These are phyloP conservation scores for Hypoxylon sp. DNA, from an alignment of 2,329 filamentous ascomycete species.

Conservation along the genomic window DNA sequence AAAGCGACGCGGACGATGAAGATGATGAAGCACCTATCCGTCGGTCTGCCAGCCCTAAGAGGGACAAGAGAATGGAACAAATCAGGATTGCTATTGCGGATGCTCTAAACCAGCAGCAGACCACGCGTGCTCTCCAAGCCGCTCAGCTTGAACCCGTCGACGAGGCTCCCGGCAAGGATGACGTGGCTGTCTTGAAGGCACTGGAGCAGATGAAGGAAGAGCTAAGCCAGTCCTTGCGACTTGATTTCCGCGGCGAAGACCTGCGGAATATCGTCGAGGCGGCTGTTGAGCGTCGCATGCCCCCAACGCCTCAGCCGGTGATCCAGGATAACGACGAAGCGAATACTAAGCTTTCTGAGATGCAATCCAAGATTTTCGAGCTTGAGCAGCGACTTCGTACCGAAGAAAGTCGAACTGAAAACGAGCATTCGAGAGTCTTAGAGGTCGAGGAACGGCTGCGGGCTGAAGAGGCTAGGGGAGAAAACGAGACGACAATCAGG, in stretches of 20 bases:
- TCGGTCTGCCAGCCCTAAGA: slow-evolving; percentile 78
- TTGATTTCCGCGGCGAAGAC: slow-evolving; percentile 59
- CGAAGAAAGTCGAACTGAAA: slow-evolving; percentile 40
- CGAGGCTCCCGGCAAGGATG: slow-evolving; percentile 47
- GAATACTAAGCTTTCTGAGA: slow-evolving; percentile 62
- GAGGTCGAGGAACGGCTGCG: slow-evolving; percentile 66
- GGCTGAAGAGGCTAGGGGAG: slow-evolving; percentile 56
- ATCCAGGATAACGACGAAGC: slow-evolving; percentile 59
- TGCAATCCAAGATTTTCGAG: slow-evolving; percentile 63
- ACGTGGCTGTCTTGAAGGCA: slow-evolving; percentile 68
- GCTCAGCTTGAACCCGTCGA: slow-evolving; percentile 40
- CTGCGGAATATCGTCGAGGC: slow-evolving; percentile 70
- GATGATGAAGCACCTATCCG: slow-evolving; percentile 74
- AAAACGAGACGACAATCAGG: slow-evolving; percentile 58
- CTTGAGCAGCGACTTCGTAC: slow-evolving; percentile 42
- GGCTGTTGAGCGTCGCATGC: slow-evolving; percentile 65
- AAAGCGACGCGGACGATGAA: slow-evolving; percentile 95
- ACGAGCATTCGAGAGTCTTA: slow-evolving; percentile 55
- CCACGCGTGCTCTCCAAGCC: slow-evolving; percentile 47
- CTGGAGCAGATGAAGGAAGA: slow-evolving; percentile 69
- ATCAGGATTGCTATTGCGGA: slow-evolving; percentile 78
- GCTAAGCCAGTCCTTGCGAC: slow-evolving; percentile 53
- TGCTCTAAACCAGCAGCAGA: slow-evolving; percentile 69
- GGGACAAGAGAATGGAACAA: slow-evolving; percentile 82
- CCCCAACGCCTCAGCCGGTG: slow-evolving; percentile 55